These are phyloP conservation scores for Petasospora rhodanensis DNA, from an alignment of 1,139 yeast species.

Conservation along the genomic window DNA sequence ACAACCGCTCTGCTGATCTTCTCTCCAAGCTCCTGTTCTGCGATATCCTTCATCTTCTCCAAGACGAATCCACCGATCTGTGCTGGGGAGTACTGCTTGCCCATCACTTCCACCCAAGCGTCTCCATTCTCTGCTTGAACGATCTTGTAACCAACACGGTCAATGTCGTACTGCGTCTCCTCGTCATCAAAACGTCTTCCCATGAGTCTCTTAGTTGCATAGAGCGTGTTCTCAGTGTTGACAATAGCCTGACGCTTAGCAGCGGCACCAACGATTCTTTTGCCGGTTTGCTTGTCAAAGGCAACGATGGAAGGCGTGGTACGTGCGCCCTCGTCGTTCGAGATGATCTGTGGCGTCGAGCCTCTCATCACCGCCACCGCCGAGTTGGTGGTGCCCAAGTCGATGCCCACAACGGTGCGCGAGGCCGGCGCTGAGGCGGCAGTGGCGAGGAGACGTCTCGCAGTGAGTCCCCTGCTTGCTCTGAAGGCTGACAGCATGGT, in stretches of 20 bases:
- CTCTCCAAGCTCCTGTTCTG: slow-evolving; percentile 87
- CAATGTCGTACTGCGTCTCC: slow-evolving; percentile 95
- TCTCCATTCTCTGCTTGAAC: slow-evolving; percentile 96
- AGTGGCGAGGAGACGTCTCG: too few relatives aligned
- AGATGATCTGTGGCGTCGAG: slow-evolving; percentile 91
- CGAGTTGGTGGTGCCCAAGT: slow-evolving; percentile 98
- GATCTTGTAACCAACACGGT: slow-evolving; percentile 96
- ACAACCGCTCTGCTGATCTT: slow-evolving; percentile 87
- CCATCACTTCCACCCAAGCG: slow-evolving; percentile 98
- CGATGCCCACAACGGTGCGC: slow-evolving; percentile 99
- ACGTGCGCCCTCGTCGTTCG: slow-evolving; percentile 98
- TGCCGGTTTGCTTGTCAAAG: slow-evolving; percentile 85
- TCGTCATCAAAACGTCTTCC: slow-evolving; percentile 96
- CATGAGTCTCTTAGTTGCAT: slow-evolving; percentile 97
- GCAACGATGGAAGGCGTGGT: slow-evolving; percentile 99
- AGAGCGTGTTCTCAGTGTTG: slow-evolving; percentile 95
- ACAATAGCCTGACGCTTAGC: slow-evolving; percentile 99
- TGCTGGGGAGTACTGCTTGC: slow-evolving; percentile 90
- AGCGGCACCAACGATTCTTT: slow-evolving; percentile 95
- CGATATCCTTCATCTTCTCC: slow-evolving; percentile 92
- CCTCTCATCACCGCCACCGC: slow-evolving; percentile 99
- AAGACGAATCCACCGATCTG: slow-evolving; percentile 96
- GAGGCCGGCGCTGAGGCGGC: too few relatives aligned
- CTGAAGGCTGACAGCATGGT: too few relatives aligned
- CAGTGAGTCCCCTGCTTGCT: too few relatives aligned